A percentile compares a stretch with the other conserved stretches of the same genome.
Conservation (phyloP, 306 rosid species). For the Boehmeria nivea region DNA sequence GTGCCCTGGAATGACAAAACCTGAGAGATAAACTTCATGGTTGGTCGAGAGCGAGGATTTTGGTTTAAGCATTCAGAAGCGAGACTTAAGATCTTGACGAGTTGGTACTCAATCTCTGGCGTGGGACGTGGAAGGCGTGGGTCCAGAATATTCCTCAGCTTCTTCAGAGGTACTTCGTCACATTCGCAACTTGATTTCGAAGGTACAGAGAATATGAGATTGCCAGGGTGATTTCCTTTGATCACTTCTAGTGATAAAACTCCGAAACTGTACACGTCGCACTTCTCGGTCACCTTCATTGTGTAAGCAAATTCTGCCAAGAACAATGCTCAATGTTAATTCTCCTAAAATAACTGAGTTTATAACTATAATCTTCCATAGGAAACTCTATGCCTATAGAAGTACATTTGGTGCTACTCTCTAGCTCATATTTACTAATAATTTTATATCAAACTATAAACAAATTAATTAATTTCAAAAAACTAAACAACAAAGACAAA, state of each 20-base stretch:
- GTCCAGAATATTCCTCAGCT: constrained; percentile 21
- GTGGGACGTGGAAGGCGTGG: constrained; percentile 19
- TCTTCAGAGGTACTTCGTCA: too few species aligned
- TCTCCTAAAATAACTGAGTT: too few species aligned
- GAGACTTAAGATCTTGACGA: constrained; percentile 11
- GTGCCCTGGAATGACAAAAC: not conserved
- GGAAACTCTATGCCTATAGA: too few species aligned
- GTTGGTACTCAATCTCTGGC: constrained; percentile 6
- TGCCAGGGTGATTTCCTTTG: constrained; percentile 24
- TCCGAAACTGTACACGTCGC: constrained; percentile 30
- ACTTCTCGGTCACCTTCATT: too few species aligned
- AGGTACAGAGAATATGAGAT: constrained; percentile 4
- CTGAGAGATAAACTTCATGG: constrained; percentile 19
- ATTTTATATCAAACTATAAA: too few species aligned
- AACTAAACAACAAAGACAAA: too few species aligned
- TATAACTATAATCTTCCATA: too few species aligned
- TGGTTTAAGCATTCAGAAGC: constrained; percentile 17
- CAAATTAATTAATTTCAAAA: too few species aligned
- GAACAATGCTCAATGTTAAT: too few species aligned
- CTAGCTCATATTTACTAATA: too few species aligned
- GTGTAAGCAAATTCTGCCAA: constrained; percentile 34
- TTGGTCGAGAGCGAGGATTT: constrained; percentile 19
- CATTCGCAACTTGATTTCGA: too few species aligned
- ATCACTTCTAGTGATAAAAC: constrained; percentile 23
- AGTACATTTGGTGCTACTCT: too few species aligned